Evolutionary conservation across 2,329 filamentous ascomycete genomes (phyloP).

Genomic region (Penicillium sp.): DNA sequence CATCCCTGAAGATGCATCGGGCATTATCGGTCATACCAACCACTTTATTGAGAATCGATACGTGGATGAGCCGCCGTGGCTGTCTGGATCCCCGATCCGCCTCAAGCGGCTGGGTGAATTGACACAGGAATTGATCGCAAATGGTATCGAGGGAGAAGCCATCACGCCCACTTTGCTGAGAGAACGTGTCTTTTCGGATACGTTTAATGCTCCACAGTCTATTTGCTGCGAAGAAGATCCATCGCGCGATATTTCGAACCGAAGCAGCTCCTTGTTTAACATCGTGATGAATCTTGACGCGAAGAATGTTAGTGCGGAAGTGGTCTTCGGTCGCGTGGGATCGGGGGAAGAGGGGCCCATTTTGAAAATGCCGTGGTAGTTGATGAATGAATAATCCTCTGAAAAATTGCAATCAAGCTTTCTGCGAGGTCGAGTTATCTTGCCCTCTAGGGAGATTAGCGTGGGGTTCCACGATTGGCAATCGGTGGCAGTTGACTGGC

Average conservation of each 20-base stretch:
- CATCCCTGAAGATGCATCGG: constrained; percentile 35
- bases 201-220: constrained; percentile 34
- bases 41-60: constrained; percentile 40
- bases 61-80: constrained; percentile 34
- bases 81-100: constrained; percentile 34
- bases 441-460: not conserved
- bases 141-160: constrained; percentile 20
- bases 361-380: constrained; percentile 28
- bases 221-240: constrained; percentile 37
- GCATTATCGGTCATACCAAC: constrained; percentile 46
- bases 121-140: constrained; percentile 21
- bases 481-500: constrained; percentile 2
- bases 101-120: constrained; percentile 28
- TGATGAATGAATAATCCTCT: too few species aligned
- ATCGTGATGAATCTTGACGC: constrained; percentile 37
- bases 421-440: not conserved
- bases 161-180: constrained; percentile 27
- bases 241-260: constrained; percentile 23
- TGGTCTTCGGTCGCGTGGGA: constrained; percentile 33
- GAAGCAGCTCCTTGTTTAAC: constrained; percentile 37
- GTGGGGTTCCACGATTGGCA: not conserved
- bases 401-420: too few species aligned
- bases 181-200: constrained; percentile 37
- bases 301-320: constrained; percentile 27
- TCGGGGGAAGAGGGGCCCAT: constrained; percentile 28